phyloP scores from a whole-genome alignment of 345 rosid genomes.

The Salix purpurea region DNA sequence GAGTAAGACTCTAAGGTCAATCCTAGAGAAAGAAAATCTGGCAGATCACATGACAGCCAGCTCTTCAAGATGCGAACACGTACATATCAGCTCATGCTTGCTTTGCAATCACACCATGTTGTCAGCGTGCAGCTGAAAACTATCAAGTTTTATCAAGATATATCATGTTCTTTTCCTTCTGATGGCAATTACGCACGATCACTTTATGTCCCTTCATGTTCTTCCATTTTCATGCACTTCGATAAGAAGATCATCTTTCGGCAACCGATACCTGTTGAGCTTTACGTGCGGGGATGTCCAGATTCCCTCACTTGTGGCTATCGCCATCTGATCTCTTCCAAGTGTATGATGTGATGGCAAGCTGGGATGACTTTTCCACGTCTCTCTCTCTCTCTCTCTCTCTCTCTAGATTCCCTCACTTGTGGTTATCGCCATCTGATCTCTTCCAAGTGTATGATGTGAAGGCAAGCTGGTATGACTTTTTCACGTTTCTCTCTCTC shows the following conservation, averaged over 20 bases:
- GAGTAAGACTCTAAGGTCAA: conserved; percentile 4
- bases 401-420: not conserved
- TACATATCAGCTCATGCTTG: conserved; percentile 17
- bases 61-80: conserved; percentile 23
- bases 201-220: conserved; percentile 16
- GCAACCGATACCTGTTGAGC: conserved; percentile 5
- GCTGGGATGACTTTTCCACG: not conserved
- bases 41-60: conserved; percentile 19
- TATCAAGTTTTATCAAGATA: not conserved
- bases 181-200: conserved; percentile 8
- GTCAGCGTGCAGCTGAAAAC: not conserved
- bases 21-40: conserved; percentile 4
- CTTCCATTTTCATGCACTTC: conserved; percentile 7
- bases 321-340: not conserved
- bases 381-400: too few species aligned
- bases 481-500: too few species aligned
- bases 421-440: not conserved
- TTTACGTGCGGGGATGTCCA: not conserved
- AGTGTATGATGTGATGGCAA: not conserved
- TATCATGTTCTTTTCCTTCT: conserved; percentile 9
- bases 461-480: not conserved
- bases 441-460: not conserved
- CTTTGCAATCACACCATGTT: conserved; percentile 11
- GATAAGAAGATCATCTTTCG: conserved; percentile 16
- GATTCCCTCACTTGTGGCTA: not conserved